Conservation (phyloP, 306 rosid species). For the Trifolium pratense region DNA sequence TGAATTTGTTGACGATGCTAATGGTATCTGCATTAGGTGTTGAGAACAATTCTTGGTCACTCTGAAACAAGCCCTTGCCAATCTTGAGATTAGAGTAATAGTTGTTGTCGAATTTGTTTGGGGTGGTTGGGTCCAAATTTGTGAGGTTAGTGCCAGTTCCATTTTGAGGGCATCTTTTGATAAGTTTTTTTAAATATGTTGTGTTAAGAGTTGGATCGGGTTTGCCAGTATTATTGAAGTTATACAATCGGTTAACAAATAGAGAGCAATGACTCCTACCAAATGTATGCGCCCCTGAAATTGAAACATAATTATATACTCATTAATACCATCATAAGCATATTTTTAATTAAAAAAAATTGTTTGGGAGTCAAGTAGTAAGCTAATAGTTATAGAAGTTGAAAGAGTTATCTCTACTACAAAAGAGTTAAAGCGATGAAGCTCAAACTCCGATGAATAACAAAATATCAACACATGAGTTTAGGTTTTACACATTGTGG, state of each 20-base stretch:
- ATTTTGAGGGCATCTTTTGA: conserved; percentile 22
- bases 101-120: conserved; percentile 32
- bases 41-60: conserved; percentile 49
- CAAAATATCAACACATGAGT: too few relatives aligned
- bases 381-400: too few relatives aligned
- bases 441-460: too few relatives aligned
- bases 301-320: background rate
- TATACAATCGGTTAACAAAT: conserved; percentile 25
- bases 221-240: conserved; percentile 24
- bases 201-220: conserved; percentile 47
- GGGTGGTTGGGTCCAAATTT: conserved; percentile 40
- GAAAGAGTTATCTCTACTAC: too few relatives aligned
- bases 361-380: too few relatives aligned
- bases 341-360: too few relatives aligned
- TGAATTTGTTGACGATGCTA: conserved; percentile 28
- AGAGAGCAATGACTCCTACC: conserved; percentile 37
- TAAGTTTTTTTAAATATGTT: conserved; percentile 10
- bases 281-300: conserved; percentile 51
- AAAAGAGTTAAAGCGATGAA: too few relatives aligned
- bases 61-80: conserved; percentile 30
- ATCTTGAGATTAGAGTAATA: conserved; percentile 37
- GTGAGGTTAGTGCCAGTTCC: conserved; percentile 14
- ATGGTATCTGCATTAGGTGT: conserved; percentile 39
- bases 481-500: too few relatives aligned
- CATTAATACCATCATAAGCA: background rate